A percentile compares a stretch with the other conserved stretches of the same genome.
Conservation (phyloP, 192 early-diverging fungal genomes). For the Thoreauomyces humboldtii region DNA sequence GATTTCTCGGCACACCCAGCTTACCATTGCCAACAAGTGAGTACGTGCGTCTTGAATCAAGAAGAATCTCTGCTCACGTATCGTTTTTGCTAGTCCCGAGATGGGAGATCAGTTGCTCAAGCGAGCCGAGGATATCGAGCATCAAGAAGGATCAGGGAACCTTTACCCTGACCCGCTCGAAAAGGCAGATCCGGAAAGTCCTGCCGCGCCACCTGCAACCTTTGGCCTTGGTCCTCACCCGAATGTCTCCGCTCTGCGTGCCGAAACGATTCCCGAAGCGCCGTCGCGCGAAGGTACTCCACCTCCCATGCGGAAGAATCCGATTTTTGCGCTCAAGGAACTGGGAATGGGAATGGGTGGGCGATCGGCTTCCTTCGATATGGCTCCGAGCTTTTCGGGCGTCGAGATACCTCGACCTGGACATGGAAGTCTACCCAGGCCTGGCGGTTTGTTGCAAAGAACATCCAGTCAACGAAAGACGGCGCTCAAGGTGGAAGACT, state of each 20-base stretch:
- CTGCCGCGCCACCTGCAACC: not conserved
- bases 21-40: not conserved
- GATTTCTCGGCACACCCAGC: not conserved
- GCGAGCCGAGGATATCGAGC: conserved; percentile 6
- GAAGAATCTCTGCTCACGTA: not conserved
- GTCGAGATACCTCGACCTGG: not conserved
- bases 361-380: not conserved
- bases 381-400: not conserved
- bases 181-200: not conserved
- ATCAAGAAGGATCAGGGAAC: not conserved
- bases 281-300: not conserved
- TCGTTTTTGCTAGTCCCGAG: not conserved
- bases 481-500: not conserved
- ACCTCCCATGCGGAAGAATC: not conserved
- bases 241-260: not conserved
- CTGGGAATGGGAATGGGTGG: not conserved
- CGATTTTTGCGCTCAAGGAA: not conserved
- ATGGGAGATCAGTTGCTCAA: not conserved
- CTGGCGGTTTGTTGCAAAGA: too few species aligned
- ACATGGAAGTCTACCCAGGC: not conserved
- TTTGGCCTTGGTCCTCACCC: not conserved
- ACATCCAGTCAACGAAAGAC: too few species aligned
- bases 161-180: not conserved
- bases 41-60: not conserved
- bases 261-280: not conserved